Evolutionary conservation across 192 early-diverging fungal genomes (phyloP).

Genomic region (Allomyces macrogynus): DNA sequence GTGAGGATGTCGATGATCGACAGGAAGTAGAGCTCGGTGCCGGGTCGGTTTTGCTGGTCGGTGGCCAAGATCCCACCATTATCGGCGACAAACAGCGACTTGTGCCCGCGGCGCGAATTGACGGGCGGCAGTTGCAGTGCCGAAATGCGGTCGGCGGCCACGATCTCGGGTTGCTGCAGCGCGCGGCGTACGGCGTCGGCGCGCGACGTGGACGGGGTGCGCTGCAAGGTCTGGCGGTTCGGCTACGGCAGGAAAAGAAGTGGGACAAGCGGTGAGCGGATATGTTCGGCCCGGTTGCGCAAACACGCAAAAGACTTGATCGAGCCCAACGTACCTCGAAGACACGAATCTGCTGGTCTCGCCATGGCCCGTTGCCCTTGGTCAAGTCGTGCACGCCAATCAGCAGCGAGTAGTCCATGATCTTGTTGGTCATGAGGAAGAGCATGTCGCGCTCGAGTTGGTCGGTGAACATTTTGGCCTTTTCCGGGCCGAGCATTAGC

Average conservation of each 20-base stretch:
- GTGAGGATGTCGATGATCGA: conserved; percentile 98
- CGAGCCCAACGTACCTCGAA: no score
- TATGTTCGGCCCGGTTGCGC: no score
- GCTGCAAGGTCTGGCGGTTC: background rate
- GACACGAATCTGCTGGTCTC: no score
- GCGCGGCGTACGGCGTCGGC: background rate
- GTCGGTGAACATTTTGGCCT: conserved; percentile 49
- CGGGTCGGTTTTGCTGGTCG: conserved; percentile 41
- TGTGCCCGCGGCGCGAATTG: background rate
- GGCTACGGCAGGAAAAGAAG: background rate
- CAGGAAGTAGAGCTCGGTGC: conserved; percentile 70
- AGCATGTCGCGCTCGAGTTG: conserved; percentile 73
- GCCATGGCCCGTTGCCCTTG: conserved; percentile 41
- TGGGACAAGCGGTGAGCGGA: no score
- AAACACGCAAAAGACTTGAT: no score
- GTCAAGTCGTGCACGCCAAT: conserved; percentile 76
- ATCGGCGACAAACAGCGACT: conserved; percentile 76
- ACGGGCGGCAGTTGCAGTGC: background rate
- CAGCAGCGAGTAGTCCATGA: conserved; percentile 98
- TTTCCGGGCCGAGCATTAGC: conserved; percentile 62
- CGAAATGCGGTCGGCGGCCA: background rate
- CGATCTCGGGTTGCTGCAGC: background rate
- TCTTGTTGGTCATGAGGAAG: conserved; percentile 20
- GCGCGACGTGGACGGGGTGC: no score
- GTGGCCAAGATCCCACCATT: conserved; percentile 72